A percentile compares a stretch with the other conserved stretches of the same genome.
phyloP scores from a whole-genome alignment of 2,329 filamentous ascomycete species.

The Xylariaceae sp. region DNA sequence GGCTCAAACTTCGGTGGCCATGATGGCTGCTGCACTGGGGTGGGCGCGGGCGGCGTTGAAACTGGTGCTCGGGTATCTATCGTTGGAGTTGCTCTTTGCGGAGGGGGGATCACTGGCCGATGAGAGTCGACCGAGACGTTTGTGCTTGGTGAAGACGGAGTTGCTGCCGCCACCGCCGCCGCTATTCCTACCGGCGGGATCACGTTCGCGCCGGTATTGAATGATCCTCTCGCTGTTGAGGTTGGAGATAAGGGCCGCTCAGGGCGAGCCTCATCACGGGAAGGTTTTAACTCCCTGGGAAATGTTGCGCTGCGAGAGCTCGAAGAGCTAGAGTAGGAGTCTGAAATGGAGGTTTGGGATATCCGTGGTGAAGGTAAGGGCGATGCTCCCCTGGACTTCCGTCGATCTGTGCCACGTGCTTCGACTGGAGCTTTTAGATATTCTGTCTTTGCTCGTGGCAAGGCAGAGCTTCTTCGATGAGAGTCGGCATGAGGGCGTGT shows the following conservation, averaged over 20 bases:
- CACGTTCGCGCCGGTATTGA: constrained; percentile 21
- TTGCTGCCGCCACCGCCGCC: constrained; percentile 14
- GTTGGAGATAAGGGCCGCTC: constrained; percentile 33
- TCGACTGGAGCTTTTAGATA: constrained; percentile 31
- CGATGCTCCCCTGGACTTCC: constrained; percentile 33
- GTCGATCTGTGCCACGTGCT: constrained; percentile 26
- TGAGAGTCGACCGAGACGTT: constrained; percentile 19
- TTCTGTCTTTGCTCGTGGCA: constrained; percentile 30
- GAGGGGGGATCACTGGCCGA: constrained; percentile 23
- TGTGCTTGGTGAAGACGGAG: constrained; percentile 9
- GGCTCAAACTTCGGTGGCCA: constrained; percentile 58
- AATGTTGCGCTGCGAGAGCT: constrained; percentile 40
- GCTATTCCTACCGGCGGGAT: constrained; percentile 29
- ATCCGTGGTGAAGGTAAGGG: constrained; percentile 35
- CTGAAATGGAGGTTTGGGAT: constrained; percentile 35
- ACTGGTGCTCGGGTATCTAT: constrained; percentile 30
- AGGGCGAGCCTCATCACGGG: constrained; percentile 31
- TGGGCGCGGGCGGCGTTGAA: constrained; percentile 30
- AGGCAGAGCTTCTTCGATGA: constrained; percentile 33
- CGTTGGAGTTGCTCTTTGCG: constrained; percentile 23
- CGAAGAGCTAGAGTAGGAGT: constrained; percentile 30
- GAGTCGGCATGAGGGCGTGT: constrained; percentile 21
- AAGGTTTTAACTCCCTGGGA: constrained; percentile 35
- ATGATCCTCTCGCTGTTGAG: constrained; percentile 32
- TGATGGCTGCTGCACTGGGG: constrained; percentile 39